Percentiles rank a stretch among this genome's conserved stretches.
Evolutionary conservation across 768 basidiomycete species (phyloP).

Genomic region (Rhodotorula toruloides): DNA sequence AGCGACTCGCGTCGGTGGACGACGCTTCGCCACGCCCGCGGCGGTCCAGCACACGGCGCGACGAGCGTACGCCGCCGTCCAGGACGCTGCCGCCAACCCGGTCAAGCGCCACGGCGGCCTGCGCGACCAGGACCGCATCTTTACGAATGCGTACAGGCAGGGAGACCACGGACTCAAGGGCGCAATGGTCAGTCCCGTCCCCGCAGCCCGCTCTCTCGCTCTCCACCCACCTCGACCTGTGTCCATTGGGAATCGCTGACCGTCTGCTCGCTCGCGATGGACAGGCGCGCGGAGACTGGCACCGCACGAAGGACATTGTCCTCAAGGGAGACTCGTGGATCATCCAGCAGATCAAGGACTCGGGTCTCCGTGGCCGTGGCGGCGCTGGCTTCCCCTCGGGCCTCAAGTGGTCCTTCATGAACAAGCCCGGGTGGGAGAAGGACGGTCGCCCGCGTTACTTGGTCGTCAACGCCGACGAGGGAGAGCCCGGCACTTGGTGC

Average conservation of each 20-base stretch:
- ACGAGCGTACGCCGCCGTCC: slow-evolving; percentile 68
- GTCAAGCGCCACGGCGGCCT: slow-evolving; percentile 67
- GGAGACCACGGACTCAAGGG: slow-evolving; percentile 93
- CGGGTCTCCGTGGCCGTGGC: slow-evolving; percentile 88
- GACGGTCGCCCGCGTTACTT: slow-evolving; percentile 85
- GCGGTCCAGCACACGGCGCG: too few species aligned
- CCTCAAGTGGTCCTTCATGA: slow-evolving; percentile 94
- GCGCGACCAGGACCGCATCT: slow-evolving; percentile 62
- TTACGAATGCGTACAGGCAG: slow-evolving; percentile 79
- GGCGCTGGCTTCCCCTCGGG: slow-evolving; percentile 96
- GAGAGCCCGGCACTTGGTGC: slow-evolving; percentile 87
- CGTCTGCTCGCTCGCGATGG: background rate
- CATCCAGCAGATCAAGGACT: slow-evolving; percentile 91
- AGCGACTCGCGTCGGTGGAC: too few species aligned
- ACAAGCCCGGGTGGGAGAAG: slow-evolving; percentile 98
- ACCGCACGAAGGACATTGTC: slow-evolving; percentile 91
- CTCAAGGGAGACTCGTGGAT: slow-evolving; percentile 96
- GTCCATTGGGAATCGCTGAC: background rate
- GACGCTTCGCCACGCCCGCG: too few species aligned
- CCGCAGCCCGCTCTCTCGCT: background rate
- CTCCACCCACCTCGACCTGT: background rate
- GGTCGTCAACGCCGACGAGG: slow-evolving; percentile 97
- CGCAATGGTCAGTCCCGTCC: slow-evolving; percentile 60
- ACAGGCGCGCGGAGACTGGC: slow-evolving; percentile 94
- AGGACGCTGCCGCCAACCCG: slow-evolving; percentile 51